Conservation (phyloP, 192 early-diverging fungal genomes). For the Cetraspora pellucida region DNA sequence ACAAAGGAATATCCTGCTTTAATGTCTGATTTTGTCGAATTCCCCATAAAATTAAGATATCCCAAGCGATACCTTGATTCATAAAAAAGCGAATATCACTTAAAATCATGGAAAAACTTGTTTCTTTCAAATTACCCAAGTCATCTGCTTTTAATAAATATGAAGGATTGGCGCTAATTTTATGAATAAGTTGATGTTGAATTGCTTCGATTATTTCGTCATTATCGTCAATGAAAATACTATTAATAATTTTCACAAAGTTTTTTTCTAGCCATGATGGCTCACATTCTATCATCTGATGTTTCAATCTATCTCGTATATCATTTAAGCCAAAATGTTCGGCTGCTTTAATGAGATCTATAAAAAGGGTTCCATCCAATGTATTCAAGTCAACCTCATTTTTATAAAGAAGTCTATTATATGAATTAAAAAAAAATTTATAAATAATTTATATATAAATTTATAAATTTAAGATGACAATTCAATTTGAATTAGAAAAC, state of each 20-base stretch:
- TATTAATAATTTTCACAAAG: neutral
- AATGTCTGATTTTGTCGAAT: neutral
- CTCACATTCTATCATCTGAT: neutral
- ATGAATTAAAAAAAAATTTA: neutral
- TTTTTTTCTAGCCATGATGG: neutral
- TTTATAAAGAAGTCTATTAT: neutral
- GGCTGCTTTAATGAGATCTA: neutral
- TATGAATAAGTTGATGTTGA: neutral
- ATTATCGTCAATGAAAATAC: neutral
- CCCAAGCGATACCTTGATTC: neutral
- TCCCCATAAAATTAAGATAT: conserved; percentile 2
- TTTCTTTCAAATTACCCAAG: neutral
- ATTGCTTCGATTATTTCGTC: neutral
- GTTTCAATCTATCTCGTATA: neutral
- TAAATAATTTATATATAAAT: too few relatives aligned
- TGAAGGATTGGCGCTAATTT: neutral
- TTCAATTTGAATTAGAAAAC: neutral
- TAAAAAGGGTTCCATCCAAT: neutral
- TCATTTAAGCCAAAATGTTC: neutral
- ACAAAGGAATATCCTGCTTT: neutral
- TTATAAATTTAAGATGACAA: neutral
- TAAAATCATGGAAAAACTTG: neutral
- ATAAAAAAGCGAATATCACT: neutral
- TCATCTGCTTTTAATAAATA: conserved; percentile 12
- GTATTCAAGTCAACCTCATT: neutral